phyloP scores from a whole-genome alignment of 2,329 filamentous ascomycete genomes.

The Cadophora sp. region DNA sequence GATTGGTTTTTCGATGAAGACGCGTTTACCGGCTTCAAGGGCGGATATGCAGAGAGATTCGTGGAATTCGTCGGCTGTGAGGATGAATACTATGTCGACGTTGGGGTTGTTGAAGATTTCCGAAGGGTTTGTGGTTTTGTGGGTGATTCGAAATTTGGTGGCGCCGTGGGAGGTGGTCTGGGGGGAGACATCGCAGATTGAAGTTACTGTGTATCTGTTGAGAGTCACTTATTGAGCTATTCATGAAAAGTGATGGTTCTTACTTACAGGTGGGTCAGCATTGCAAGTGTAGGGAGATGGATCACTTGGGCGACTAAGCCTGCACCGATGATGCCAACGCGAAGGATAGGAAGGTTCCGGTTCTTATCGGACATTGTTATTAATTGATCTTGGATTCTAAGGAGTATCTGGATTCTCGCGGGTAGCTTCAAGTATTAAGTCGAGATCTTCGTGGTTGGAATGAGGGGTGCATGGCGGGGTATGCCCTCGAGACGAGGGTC shows the following conservation, averaged over 20 bases:
- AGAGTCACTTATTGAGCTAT: neutral
- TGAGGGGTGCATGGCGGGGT: neutral
- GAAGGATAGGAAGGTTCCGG: conserved; percentile 2
- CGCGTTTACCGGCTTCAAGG: conserved; percentile 59
- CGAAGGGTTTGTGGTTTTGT: conserved; percentile 38
- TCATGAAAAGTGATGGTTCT: neutral
- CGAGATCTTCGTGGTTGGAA: neutral
- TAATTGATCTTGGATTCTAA: too few relatives aligned
- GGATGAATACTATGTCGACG: conserved; percentile 52
- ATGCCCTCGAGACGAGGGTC: conserved; percentile 17
- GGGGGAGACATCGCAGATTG: conserved; percentile 49
- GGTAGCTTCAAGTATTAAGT: neutral
- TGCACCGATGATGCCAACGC: conserved; percentile 46
- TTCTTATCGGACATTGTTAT: neutral
- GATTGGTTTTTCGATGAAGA: conserved; percentile 66
- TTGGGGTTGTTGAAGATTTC: conserved; percentile 22
- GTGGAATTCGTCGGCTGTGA: conserved; percentile 61
- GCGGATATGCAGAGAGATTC: conserved; percentile 57
- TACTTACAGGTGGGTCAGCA: conserved; percentile 48
- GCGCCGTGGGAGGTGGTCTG: conserved; percentile 49
- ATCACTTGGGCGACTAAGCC: conserved; percentile 58
- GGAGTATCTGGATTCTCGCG: neutral
- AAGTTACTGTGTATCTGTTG: conserved; percentile 29
- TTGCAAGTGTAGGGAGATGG: conserved; percentile 55
- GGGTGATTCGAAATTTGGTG: conserved; percentile 32